These are phyloP conservation scores for Diplocarpon mali DNA, from an alignment of 2,329 filamentous ascomycete species.

Conservation along the genomic window DNA sequence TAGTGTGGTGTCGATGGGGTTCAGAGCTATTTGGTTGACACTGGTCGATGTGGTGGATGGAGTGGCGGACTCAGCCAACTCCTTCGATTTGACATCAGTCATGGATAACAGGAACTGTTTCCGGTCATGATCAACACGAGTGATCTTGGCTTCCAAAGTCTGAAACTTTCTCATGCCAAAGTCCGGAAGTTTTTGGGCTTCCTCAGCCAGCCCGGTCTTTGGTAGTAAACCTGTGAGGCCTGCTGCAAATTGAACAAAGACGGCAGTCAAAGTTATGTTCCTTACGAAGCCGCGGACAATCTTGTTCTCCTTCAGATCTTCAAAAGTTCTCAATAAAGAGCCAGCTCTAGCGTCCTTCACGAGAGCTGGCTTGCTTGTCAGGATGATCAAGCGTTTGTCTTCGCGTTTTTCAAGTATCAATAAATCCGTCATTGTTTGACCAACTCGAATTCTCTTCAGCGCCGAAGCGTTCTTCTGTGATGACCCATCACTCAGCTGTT, in stretches of 20 bases:
- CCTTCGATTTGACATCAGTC: conserved; percentile 37
- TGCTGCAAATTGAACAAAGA: conserved; percentile 82
- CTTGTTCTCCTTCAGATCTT: conserved; percentile 58
- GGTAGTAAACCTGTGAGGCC: conserved; percentile 69
- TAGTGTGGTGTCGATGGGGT: conserved; percentile 55
- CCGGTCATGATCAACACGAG: conserved; percentile 47
- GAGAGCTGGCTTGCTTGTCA: conserved; percentile 77
- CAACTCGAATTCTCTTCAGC: conserved; percentile 72
- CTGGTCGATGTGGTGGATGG: conserved; percentile 22
- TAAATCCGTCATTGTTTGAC: conserved; percentile 72
- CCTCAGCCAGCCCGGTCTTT: conserved; percentile 64
- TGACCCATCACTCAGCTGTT: conserved; percentile 79
- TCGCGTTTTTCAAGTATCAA: conserved; percentile 79
- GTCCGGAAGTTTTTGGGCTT: conserved; percentile 64
- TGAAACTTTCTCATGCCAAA: conserved; percentile 61
- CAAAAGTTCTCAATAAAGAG: conserved; percentile 60
- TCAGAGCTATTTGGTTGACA: conserved; percentile 34
- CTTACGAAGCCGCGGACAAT: conserved; percentile 70
- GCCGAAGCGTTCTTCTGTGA: conserved; percentile 64
- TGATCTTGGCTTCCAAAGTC: neutral
- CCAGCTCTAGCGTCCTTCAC: conserved; percentile 62
- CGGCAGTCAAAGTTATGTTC: conserved; percentile 68
- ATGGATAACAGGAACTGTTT: conserved; percentile 58
- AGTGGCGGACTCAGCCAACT: conserved; percentile 27
- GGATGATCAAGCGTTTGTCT: conserved; percentile 59